These are phyloP conservation scores for Pelargonium cotyledonis DNA, from an alignment of 441 rosid genomes.

Conservation along the genomic window DNA sequence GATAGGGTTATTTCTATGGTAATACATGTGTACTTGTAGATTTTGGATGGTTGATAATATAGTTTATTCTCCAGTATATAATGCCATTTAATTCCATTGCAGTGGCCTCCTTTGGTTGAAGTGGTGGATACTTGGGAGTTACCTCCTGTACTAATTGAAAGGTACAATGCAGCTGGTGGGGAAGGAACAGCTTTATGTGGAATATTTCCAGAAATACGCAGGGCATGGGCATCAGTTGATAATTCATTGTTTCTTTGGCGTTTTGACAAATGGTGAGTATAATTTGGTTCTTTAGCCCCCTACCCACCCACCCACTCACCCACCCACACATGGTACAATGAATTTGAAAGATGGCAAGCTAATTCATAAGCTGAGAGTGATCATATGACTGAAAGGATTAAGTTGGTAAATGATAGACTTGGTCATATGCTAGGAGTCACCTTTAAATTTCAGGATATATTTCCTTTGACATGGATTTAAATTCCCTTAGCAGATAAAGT, in stretches of 20 bases:
- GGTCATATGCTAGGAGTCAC: not conserved
- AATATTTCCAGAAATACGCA: slow-evolving; percentile 78
- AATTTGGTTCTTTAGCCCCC: not conserved
- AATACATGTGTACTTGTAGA: not conserved
- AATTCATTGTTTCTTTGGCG: slow-evolving; percentile 91
- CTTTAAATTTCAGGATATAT: not conserved
- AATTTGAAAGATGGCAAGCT: not conserved
- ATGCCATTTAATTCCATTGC: slow-evolving; percentile 24
- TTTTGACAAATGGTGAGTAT: slow-evolving; percentile 77
- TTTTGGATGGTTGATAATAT: not conserved
- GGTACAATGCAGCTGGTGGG: slow-evolving; percentile 90
- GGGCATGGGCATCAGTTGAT: slow-evolving; percentile 97
- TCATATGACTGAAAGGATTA: not conserved
- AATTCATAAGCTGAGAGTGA: not conserved
- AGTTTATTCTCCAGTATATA: not conserved
- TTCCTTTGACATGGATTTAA: not conserved
- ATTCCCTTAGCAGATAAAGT: not conserved
- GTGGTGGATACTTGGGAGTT: slow-evolving; percentile 77
- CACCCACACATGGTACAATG: not conserved
- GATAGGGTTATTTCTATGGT: not conserved
- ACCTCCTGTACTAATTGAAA: slow-evolving; percentile 77
- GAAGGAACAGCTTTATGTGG: slow-evolving; percentile 98
- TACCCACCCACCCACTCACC: not conserved
- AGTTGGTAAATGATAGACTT: not conserved
- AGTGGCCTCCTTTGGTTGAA: slow-evolving; percentile 96